phyloP scores from a whole-genome alignment of 2,329 filamentous ascomycete genomes.

The Bipolaris sorokiniana region DNA sequence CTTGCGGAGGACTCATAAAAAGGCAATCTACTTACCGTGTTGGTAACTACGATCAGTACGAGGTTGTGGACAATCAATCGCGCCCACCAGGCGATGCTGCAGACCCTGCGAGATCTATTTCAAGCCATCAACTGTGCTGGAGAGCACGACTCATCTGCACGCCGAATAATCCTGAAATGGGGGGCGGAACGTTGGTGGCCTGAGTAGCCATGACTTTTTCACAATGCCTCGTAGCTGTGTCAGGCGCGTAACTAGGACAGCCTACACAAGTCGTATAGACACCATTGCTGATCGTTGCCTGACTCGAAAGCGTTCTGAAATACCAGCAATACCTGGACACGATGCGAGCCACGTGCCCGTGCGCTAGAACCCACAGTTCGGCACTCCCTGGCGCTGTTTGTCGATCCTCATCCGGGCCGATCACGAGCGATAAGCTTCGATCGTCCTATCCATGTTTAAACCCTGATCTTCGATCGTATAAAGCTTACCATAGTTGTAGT shows the following conservation, averaged over 20 bases:
- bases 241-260: neutral
- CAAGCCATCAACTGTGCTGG: neutral
- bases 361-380: constrained; percentile 6
- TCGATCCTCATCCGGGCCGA: constrained; percentile 17
- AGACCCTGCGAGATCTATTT: neutral
- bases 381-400: neutral
- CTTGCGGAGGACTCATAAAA: neutral
- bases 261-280: neutral
- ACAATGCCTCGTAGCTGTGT: neutral
- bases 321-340: neutral
- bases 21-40: constrained; percentile 1
- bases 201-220: neutral
- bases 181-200: neutral
- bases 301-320: neutral
- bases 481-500: neutral
- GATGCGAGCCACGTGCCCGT: constrained; percentile 1
- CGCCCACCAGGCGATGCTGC: neutral
- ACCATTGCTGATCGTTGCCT: neutral
- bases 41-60: constrained; percentile 6
- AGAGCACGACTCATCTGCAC: neutral
- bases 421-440: constrained; percentile 1
- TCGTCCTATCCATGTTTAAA: constrained; percentile 1
- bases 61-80: neutral
- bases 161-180: neutral
- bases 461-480: neutral